Conservation (phyloP, 2,329 filamentous ascomycete species). For the Lecanoromycetidae sp. region DNA sequence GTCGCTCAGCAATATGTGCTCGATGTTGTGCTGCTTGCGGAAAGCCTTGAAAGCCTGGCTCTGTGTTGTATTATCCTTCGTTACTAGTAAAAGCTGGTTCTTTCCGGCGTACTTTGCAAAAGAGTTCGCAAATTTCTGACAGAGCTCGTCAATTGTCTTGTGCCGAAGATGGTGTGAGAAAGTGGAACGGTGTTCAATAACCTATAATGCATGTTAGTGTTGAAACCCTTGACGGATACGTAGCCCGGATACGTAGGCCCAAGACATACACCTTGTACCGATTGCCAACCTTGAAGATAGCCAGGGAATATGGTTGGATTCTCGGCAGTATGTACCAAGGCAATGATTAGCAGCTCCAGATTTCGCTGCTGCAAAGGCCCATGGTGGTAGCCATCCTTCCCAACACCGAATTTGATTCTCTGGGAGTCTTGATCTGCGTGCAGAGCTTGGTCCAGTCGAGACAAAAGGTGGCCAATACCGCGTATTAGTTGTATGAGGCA, state of each 20-base stretch:
- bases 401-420: neutral
- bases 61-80: neutral
- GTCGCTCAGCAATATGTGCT: neutral
- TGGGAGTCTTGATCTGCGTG: neutral
- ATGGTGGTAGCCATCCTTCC: neutral
- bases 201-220: neutral
- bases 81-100: neutral
- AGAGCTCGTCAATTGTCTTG: neutral
- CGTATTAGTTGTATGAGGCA: neutral
- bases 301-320: neutral
- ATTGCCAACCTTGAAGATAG: neutral
- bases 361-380: neutral
- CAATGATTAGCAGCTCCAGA: neutral
- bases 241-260: no score
- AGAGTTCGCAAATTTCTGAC: neutral
- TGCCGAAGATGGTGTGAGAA: neutral
- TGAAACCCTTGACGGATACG: no score
- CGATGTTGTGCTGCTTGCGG: neutral
- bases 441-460: neutral
- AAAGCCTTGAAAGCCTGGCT: neutral
- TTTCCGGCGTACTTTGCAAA: neutral
- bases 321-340: neutral
- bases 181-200: neutral
- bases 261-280: no score
- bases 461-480: neutral